These are phyloP conservation scores for Spizellomyces sp. DNA, from an alignment of 192 early-diverging fungal species.

Conservation along the genomic window DNA sequence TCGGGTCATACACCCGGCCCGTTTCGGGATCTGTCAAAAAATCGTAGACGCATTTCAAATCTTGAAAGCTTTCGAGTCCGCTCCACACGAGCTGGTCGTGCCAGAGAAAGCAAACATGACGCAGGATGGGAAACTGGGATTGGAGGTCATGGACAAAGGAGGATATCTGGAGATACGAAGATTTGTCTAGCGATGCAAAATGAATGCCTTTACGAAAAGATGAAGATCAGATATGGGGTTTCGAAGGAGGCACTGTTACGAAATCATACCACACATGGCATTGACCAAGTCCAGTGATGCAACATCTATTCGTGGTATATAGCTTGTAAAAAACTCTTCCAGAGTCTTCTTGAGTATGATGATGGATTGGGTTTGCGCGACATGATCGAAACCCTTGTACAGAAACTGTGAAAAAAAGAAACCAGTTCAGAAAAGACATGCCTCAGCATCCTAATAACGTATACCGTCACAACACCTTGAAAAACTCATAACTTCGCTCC, in stretches of 20 bases:
- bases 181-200: constrained; percentile 7
- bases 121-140: constrained; percentile 14
- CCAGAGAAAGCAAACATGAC: constrained; percentile 21
- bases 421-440: no score
- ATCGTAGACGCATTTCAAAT: constrained; percentile 29
- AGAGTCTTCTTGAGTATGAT: constrained; percentile 1
- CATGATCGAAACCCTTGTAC: constrained; percentile 13
- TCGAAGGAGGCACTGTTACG: neutral
- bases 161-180: constrained; percentile 11
- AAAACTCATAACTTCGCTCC: constrained; percentile 4
- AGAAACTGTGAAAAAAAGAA: constrained; percentile 2
- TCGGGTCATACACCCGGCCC: constrained; percentile 38
- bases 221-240: neutral
- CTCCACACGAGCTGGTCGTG: constrained; percentile 36
- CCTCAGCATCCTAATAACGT: no score
- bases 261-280: constrained; percentile 23
- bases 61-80: constrained; percentile 9
- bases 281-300: constrained; percentile 21
- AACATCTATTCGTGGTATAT: constrained; percentile 22
- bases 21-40: constrained; percentile 46
- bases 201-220: constrained; percentile 15
- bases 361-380: constrained; percentile 6
- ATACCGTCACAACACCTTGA: constrained; percentile 13
- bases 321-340: constrained; percentile 35
- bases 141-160: constrained; percentile 20